phyloP scores from a whole-genome alignment of 768 basidiomycete species.

The Filobasidium wieringae region DNA sequence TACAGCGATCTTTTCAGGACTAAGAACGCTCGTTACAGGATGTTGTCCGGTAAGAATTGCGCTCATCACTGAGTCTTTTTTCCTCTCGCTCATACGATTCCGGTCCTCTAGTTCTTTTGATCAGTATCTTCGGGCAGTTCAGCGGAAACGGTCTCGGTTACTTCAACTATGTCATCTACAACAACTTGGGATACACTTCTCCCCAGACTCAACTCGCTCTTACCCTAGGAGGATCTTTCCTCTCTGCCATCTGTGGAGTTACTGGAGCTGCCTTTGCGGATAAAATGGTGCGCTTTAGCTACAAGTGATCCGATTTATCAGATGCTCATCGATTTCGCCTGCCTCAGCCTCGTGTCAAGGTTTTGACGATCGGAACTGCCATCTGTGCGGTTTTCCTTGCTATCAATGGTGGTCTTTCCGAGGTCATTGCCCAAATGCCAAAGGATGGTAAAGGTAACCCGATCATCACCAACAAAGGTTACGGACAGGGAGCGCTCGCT shows the following conservation, averaged over 20 bases:
- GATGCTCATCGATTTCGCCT: neutral
- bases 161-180: conserved; percentile 33
- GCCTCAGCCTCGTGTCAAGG: conserved; percentile 27
- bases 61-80: conserved; percentile 15
- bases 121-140: conserved; percentile 52
- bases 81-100: no score
- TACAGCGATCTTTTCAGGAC: conserved; percentile 44
- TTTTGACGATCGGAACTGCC: conserved; percentile 37
- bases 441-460: conserved; percentile 9
- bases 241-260: conserved; percentile 34
- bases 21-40: conserved; percentile 25
- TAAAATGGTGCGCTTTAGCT: conserved; percentile 11
- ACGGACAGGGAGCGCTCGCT: conserved; percentile 37
- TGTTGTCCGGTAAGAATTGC: no score
- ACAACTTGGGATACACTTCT: conserved; percentile 23
- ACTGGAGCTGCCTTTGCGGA: conserved; percentile 36
- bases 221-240: conserved; percentile 38
- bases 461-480: conserved; percentile 16
- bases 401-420: conserved; percentile 4
- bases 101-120: conserved; percentile 48
- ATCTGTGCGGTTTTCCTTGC: conserved; percentile 16
- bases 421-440: conserved; percentile 17
- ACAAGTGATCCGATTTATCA: neutral
- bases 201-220: conserved; percentile 34
- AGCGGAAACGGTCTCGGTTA: conserved; percentile 50